These are phyloP conservation scores for Metschnikowia drakensbergensis DNA, from an alignment of 805 yeast genomes.

Conservation along the genomic window DNA sequence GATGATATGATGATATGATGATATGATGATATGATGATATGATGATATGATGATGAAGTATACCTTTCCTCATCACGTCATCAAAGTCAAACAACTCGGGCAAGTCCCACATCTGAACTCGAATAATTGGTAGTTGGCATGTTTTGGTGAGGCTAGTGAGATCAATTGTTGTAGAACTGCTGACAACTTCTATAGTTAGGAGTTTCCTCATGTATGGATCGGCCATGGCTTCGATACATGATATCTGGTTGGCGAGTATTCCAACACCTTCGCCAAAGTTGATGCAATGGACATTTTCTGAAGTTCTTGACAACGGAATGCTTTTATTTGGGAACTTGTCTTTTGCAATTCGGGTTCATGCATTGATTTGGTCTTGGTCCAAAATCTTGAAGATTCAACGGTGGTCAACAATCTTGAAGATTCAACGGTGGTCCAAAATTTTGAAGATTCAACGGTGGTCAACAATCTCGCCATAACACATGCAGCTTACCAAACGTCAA, in stretches of 20 bases:
- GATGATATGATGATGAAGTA: no score
- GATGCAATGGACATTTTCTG: slow-evolving; percentile 54
- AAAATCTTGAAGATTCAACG: slow-evolving; percentile 91
- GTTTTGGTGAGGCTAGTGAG: slow-evolving; percentile 28
- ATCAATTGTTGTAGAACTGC: slow-evolving; percentile 29
- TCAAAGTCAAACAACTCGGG: slow-evolving; percentile 53
- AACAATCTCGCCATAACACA: slow-evolving; percentile 95
- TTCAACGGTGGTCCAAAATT: no score
- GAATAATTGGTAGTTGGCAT: slow-evolving; percentile 41
- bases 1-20: no score
- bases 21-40: no score
- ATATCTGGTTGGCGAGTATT: slow-evolving; percentile 65
- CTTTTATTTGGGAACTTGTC: slow-evolving; percentile 86
- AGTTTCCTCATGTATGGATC: slow-evolving; percentile 48
- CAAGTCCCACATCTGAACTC: slow-evolving; percentile 38
- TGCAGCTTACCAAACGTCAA: slow-evolving; percentile 96
- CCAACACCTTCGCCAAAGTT: slow-evolving; percentile 51
- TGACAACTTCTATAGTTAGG: slow-evolving; percentile 43
- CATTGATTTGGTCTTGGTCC: slow-evolving; percentile 91
- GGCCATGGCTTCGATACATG: slow-evolving; percentile 51
- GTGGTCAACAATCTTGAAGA: slow-evolving; percentile 97
- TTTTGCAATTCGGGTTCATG: slow-evolving; percentile 96
- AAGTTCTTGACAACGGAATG: slow-evolving; percentile 67
- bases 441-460: slow-evolving; percentile 98
- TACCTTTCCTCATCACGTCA: no score